Conservation (phyloP, 2,329 filamentous ascomycete genomes). For the Domatiomyces globalis region DNA sequence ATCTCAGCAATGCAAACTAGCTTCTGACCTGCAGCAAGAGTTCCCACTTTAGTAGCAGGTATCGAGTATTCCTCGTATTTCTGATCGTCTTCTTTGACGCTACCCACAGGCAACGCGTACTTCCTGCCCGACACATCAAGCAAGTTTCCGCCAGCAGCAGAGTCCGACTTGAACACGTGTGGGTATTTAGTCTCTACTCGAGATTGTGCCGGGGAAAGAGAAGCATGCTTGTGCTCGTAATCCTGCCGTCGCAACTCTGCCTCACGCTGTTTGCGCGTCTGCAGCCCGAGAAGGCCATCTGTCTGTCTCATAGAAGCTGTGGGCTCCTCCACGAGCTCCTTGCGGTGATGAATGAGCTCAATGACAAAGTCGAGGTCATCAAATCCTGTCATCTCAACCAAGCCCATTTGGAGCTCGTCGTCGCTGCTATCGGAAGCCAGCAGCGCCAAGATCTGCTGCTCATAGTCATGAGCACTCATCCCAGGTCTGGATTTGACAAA, state of each 20-base stretch:
- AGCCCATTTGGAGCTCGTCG: constrained; percentile 76
- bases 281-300: constrained; percentile 43
- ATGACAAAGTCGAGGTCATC: constrained; percentile 88
- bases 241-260: constrained; percentile 64
- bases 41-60: constrained; percentile 67
- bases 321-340: constrained; percentile 44
- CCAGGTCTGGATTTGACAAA: constrained; percentile 52
- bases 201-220: constrained; percentile 55
- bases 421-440: constrained; percentile 57
- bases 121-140: constrained; percentile 66
- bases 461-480: constrained; percentile 54
- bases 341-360: constrained; percentile 67
- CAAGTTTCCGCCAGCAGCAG: constrained; percentile 71
- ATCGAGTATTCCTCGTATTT: constrained; percentile 85
- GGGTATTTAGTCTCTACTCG: constrained; percentile 67
- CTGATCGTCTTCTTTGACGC: constrained; percentile 52
- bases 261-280: constrained; percentile 65
- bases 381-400: constrained; percentile 83
- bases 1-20: constrained; percentile 67
- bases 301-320: constrained; percentile 23
- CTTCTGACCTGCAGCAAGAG: constrained; percentile 55
- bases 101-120: constrained; percentile 68
- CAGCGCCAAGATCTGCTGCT: constrained; percentile 62
- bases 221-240: constrained; percentile 64
- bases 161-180: constrained; percentile 62